phyloP scores from a whole-genome alignment of 1,284 basidiomycete genomes.

The Mrakiaceae sp. region DNA sequence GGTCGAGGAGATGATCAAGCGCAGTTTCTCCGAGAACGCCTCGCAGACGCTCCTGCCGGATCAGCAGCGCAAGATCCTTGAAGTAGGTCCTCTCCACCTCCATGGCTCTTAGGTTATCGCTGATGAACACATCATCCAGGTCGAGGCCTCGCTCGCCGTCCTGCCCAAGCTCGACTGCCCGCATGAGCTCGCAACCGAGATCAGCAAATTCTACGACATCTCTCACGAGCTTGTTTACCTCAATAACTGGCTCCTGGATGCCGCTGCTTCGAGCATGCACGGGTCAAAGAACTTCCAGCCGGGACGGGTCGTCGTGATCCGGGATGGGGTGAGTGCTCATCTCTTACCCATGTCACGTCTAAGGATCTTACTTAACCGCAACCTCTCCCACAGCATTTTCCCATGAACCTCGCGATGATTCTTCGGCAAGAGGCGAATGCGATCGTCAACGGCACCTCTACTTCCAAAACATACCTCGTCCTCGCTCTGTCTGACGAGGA shows the following conservation, averaged over 20 bases:
- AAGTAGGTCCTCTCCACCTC: conserved; percentile 42
- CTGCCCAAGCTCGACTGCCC: conserved; percentile 58
- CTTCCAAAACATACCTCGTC: conserved; percentile 53
- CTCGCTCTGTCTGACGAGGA: conserved; percentile 61
- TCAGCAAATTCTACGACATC: conserved; percentile 68
- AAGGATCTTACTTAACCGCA: not conserved
- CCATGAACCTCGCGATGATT: conserved; percentile 59
- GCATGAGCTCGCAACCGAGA: conserved; percentile 52
- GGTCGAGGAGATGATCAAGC: conserved; percentile 99
- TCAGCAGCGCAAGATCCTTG: conserved; percentile 73
- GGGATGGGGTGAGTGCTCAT: conserved; percentile 54
- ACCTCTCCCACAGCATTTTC: conserved; percentile 56
- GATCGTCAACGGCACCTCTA: conserved; percentile 42
- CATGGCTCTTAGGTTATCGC: conserved; percentile 2
- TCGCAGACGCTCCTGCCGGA: conserved; percentile 86
- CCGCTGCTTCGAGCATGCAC: conserved; percentile 52
- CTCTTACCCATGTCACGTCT: not conserved
- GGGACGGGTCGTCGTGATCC: conserved; percentile 73
- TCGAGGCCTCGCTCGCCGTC: conserved; percentile 57
- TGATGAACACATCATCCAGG: conserved; percentile 38
- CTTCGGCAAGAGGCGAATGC: conserved; percentile 43
- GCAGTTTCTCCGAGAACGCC: conserved; percentile 96
- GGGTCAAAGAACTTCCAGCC: conserved; percentile 56
- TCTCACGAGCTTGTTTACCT: conserved; percentile 52
- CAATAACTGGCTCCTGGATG: conserved; percentile 55